Evolutionary conservation across 345 rosid genomes (phyloP).

Genomic region (Brassica cretica): DNA sequence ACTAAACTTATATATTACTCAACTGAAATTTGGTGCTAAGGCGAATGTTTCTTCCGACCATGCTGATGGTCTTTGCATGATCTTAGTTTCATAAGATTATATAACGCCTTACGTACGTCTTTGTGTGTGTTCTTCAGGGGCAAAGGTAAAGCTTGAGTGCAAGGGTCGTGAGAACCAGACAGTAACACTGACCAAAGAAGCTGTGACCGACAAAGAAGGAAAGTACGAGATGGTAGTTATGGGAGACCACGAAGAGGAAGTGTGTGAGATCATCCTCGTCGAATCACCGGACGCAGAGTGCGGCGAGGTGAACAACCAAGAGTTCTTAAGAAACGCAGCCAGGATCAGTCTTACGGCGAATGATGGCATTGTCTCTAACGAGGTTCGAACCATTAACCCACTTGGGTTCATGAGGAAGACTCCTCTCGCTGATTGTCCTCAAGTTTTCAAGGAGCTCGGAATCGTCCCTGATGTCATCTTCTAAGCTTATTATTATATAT

Average conservation of each 20-base stretch:
- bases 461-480: slow-evolving; percentile 36
- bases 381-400: slow-evolving; percentile 51
- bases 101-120: not conserved
- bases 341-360: slow-evolving; percentile 52
- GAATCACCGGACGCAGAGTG: slow-evolving; percentile 56
- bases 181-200: slow-evolving; percentile 44
- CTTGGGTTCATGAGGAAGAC: slow-evolving; percentile 59
- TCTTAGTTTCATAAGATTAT: not conserved
- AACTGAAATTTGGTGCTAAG: not conserved
- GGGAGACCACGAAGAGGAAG: slow-evolving; percentile 69
- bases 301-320: slow-evolving; percentile 42
- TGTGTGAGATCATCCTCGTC: slow-evolving; percentile 53
- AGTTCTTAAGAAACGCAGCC: slow-evolving; percentile 43
- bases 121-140: slow-evolving; percentile 37
- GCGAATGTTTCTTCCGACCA: not conserved
- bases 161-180: slow-evolving; percentile 42
- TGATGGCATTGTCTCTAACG: slow-evolving; percentile 51
- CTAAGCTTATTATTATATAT: slow-evolving; percentile 11
- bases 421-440: slow-evolving; percentile 48
- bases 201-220: slow-evolving; percentile 46
- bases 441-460: slow-evolving; percentile 61
- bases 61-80: not conserved
- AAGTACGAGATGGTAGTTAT: slow-evolving; percentile 50
- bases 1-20: not conserved
- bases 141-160: slow-evolving; percentile 65